Base-by-base conservation (phyloP, 768 basidiomycete genomes). In the Pleurotus eryngii region DNA sequence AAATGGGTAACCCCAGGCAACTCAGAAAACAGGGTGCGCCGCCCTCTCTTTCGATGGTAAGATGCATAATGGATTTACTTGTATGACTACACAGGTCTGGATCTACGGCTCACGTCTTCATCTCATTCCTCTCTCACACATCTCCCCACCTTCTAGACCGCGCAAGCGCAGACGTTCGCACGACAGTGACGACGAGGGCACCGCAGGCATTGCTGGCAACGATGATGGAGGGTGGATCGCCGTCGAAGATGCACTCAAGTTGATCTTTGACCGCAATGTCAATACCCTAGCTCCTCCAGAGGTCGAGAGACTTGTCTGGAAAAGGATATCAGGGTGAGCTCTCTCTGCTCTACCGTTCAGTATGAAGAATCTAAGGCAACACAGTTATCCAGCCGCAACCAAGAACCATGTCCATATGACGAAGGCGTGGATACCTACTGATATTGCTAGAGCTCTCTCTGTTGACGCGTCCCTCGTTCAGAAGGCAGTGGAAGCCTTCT, bases 1-100 rank as follows among this genome's bases (percentile, higher is more conserved):
- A 73, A 78, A 4, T 98, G 96, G 97, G 86, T 97, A 46, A 89
- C 87, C 26, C 97, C 96, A 12, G 78, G 86, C 35, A 98, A 96
- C 69, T 86, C 93, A 49, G 86, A 88, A 70, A 96, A 98, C 74
- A 86, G 97, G 78, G 95, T 95, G 74, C 75, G 91, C 78, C 63
- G 58, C 63, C 56, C 60, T 61, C 55, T 65, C 62, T 60, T 63
- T 60, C 46, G 53, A 61, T 62, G 70, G 72, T 72, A 68, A 74
- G 69, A 66, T 24, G 62, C 56, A 64, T 56, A 62, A 62, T 65
- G 68, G 55, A 69, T 70, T 68, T 57, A 70, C 61, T 58, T 60
- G 30, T 35, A 50, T 59, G 64, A 60, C 57, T 35, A 59, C 58
- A 70, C 73, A 97, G 95, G 88, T 98, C 67, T 98, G 95, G 95